Percentiles rank a stretch among this genome's conserved stretches.
These are phyloP conservation scores for Claviceps humidiphila DNA, from an alignment of 2,329 filamentous ascomycete genomes.

Conservation along the genomic window DNA sequence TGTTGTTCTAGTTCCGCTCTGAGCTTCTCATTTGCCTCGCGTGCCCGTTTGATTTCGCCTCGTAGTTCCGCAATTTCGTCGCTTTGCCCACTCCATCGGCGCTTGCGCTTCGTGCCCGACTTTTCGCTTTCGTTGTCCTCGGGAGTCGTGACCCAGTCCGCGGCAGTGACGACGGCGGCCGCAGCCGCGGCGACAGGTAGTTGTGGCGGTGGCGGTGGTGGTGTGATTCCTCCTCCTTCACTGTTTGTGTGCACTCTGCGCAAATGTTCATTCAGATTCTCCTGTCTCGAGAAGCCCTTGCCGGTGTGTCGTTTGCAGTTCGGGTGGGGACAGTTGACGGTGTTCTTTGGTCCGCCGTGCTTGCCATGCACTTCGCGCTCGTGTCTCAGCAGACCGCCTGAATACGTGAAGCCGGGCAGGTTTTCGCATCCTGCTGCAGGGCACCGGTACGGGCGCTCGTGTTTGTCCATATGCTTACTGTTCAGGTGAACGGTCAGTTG, in stretches of 20 bases:
- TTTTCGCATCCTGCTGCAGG: slow-evolving; percentile 74
- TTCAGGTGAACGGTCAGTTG: slow-evolving; percentile 22
- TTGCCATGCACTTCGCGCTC: slow-evolving; percentile 89
- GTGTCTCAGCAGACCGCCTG: slow-evolving; percentile 76
- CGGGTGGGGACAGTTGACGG: slow-evolving; percentile 69
- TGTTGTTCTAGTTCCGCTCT: slow-evolving; percentile 36
- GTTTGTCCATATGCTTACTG: slow-evolving; percentile 98
- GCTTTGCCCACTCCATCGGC: slow-evolving; percentile 18
- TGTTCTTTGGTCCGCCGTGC: slow-evolving; percentile 77
- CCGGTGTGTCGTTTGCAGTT: slow-evolving; percentile 84
- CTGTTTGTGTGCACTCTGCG: slow-evolving; percentile 66
- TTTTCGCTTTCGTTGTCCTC: slow-evolving; percentile 36
- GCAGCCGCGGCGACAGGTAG: slow-evolving; percentile 6
- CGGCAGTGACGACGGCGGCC: slow-evolving; percentile 3
- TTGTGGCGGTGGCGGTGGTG: slow-evolving; percentile 10
- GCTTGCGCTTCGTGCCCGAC: slow-evolving; percentile 35
- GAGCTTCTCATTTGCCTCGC: slow-evolving; percentile 50
- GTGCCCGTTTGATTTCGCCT: slow-evolving; percentile 52
- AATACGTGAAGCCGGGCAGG: slow-evolving; percentile 88
- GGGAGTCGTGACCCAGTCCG: slow-evolving; percentile 23
- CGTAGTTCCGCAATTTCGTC: slow-evolving; percentile 43
- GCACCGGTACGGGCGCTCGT: slow-evolving; percentile 87
- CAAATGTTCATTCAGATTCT: slow-evolving; percentile 88
- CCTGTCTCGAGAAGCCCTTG: slow-evolving; percentile 81
- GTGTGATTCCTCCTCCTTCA: slow-evolving; percentile 18